Percentiles rank a stretch among this genome's conserved stretches.
Conservation (phyloP, 1,284 basidiomycete genomes). For the Wallemia hederae region DNA sequence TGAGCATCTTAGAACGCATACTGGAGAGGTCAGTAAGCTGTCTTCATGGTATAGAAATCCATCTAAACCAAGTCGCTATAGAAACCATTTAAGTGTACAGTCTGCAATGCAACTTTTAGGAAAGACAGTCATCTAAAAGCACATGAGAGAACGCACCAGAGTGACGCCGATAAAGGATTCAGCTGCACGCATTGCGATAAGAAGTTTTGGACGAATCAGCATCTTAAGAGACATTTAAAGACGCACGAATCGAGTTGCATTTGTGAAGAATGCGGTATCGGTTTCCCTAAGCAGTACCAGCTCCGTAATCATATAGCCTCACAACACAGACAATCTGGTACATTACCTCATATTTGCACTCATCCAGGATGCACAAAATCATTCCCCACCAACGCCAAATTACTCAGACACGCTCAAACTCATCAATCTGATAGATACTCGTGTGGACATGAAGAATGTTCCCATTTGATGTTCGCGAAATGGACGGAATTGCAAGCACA, state of each 20-base stretch:
- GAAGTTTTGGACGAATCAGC: background rate
- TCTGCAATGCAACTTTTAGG: background rate
- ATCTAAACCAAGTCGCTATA: background rate
- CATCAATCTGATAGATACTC: background rate
- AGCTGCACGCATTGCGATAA: background rate
- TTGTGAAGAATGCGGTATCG: background rate
- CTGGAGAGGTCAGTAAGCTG: background rate
- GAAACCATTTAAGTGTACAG: background rate
- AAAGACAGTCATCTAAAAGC: background rate
- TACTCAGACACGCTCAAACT: background rate
- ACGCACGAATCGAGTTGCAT: background rate
- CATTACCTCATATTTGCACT: background rate
- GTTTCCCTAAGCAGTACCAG: background rate
- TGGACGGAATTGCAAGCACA: background rate
- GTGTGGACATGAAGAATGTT: background rate
- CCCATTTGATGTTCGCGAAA: background rate
- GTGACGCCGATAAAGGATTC: background rate
- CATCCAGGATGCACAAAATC: background rate
- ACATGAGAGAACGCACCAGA: background rate
- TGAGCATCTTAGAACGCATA: background rate
- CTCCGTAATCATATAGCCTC: background rate
- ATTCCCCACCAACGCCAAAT: background rate
- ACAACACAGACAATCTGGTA: background rate
- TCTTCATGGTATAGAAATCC: background rate
- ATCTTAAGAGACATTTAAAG: background rate